phyloP scores from a whole-genome alignment of 2,329 filamentous ascomycete genomes.

The Aspergillus caelatus region DNA sequence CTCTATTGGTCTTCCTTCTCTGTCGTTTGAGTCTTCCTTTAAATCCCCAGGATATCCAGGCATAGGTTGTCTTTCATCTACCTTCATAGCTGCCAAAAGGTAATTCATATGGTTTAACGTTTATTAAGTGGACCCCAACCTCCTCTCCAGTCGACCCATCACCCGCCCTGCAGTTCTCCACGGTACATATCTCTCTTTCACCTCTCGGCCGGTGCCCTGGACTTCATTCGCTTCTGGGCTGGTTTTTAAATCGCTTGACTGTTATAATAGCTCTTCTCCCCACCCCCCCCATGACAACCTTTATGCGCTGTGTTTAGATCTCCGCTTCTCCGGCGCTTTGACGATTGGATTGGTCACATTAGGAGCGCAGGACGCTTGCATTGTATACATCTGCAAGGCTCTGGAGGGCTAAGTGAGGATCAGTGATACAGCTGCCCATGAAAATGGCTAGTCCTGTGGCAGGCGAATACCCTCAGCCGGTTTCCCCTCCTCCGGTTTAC shows the following conservation, averaged over 20 bases:
- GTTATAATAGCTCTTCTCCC: not conserved
- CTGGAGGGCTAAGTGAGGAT: not conserved
- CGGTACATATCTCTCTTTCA: constrained; percentile 1
- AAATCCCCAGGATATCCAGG: not conserved
- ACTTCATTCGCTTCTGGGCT: not conserved
- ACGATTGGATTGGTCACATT: not conserved
- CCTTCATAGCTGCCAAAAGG: not conserved
- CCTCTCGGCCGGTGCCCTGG: not conserved
- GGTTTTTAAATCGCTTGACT: not conserved
- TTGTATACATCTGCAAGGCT: not conserved
- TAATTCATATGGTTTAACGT: constrained; percentile 1
- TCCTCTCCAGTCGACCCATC: constrained; percentile 5
- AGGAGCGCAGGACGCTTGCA: not conserved
- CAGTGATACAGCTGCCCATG: not conserved
- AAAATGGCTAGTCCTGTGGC: constrained; percentile 34
- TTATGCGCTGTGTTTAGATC: not conserved
- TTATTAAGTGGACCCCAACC: constrained; percentile 11
- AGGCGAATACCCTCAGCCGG: constrained; percentile 29
- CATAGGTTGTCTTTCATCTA: not conserved
- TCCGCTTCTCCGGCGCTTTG: not conserved
- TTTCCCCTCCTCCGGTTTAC: constrained; percentile 49
- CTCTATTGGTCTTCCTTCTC: not conserved
- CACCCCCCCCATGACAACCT: not conserved
- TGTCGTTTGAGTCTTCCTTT: not conserved
- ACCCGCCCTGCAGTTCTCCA: constrained; percentile 6